A percentile compares a stretch with the other conserved stretches of the same genome.
Evolutionary conservation across 2,329 filamentous ascomycete species (phyloP).

Genomic region (Phyllosticta ampelicida): DNA sequence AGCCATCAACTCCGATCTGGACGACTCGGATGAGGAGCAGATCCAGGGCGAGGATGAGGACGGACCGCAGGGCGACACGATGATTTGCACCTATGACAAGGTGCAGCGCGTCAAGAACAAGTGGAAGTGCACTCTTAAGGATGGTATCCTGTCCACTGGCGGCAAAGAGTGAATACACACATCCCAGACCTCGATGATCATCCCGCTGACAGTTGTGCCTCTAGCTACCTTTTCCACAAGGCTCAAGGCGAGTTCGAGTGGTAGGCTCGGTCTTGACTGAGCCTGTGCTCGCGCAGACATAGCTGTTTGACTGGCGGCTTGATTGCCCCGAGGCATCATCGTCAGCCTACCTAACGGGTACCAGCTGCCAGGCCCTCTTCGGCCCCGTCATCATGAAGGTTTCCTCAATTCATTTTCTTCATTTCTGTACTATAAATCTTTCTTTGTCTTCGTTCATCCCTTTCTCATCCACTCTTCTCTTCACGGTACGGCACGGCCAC

Average conservation of each 20-base stretch:
- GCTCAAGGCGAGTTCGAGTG: constrained; percentile 96
- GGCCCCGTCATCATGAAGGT: too few relatives aligned
- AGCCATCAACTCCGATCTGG: constrained; percentile 95
- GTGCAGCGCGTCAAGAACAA: constrained; percentile 97
- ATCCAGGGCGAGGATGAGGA: constrained; percentile 79
- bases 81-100: constrained; percentile 99
- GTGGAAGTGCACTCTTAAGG: constrained; percentile 95
- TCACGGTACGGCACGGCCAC: too few relatives aligned
- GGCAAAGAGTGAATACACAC: constrained; percentile 61
- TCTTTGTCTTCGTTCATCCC: too few relatives aligned
- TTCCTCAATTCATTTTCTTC: too few relatives aligned
- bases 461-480: too few relatives aligned
- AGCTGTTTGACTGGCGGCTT: too few relatives aligned
- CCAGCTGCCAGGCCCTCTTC: too few relatives aligned
- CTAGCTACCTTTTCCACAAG: constrained; percentile 92
- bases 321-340: too few relatives aligned
- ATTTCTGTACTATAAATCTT: too few relatives aligned
- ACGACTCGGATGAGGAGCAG: constrained; percentile 80
- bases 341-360: too few relatives aligned
- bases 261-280: constrained; percentile 35
- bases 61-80: constrained; percentile 74
- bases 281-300: too few relatives aligned
- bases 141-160: constrained; percentile 86
- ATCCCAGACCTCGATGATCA: neutral
- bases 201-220: neutral